Conservation (phyloP, 225 moss, liverwort and hornwort species). For the Asterella californica region DNA sequence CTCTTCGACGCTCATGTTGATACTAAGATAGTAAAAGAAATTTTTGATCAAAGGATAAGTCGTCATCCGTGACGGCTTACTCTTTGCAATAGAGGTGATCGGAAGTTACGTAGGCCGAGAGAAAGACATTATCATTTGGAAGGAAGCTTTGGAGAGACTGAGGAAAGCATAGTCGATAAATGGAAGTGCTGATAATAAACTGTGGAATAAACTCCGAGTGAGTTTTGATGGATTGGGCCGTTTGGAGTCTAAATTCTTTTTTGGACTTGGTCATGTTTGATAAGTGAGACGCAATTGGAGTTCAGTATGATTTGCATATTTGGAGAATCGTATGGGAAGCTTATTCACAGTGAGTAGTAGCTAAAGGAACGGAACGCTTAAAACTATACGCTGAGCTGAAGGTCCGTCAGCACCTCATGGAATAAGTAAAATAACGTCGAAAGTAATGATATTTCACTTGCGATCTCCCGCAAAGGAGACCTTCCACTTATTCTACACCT, state of each 20-base stretch:
- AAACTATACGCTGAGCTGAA: no score
- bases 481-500: no score
- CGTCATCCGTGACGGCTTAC: constrained; percentile 35
- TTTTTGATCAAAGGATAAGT: background rate
- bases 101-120: constrained; percentile 12
- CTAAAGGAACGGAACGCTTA: no score
- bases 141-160: background rate
- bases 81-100: constrained; percentile 28
- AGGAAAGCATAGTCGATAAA: background rate
- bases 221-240: background rate
- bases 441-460: no score
- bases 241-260: background rate
- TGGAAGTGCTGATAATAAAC: background rate
- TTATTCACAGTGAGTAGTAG: no score
- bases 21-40: background rate
- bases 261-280: background rate
- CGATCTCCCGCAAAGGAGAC: no score
- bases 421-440: no score
- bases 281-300: background rate
- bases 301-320: background rate
- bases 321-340: background rate
- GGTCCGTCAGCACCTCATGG: no score
- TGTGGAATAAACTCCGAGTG: background rate
- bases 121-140: constrained; percentile 16
- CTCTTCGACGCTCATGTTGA: background rate